phyloP scores from a whole-genome alignment of 768 basidiomycete genomes.

The Leccinum fibrillosum region DNA sequence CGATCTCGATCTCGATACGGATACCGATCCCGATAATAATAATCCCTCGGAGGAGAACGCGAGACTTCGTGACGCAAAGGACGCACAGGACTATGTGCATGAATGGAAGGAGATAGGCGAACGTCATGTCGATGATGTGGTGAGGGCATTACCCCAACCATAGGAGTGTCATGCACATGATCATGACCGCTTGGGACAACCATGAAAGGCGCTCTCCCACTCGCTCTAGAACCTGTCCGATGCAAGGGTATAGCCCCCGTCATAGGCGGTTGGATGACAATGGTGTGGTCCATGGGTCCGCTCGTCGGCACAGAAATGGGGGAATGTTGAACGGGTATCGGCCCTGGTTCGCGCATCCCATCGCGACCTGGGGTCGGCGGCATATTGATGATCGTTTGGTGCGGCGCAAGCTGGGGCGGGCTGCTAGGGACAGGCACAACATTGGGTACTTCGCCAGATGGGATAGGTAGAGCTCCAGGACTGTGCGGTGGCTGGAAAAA shows the following conservation, averaged over 20 bases:
- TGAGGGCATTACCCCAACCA: constrained; percentile 14
- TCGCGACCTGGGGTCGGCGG: neutral
- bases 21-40: constrained; percentile 2
- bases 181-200: constrained; percentile 15
- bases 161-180: constrained; percentile 18
- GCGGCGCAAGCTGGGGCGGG: constrained; percentile 6
- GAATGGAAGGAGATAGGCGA: constrained; percentile 25
- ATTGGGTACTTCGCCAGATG: constrained; percentile 7
- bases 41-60: constrained; percentile 6
- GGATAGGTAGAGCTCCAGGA: constrained; percentile 16
- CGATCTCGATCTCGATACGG: neutral
- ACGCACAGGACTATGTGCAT: constrained; percentile 12
- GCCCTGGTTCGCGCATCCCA: neutral
- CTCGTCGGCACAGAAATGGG: constrained; percentile 1
- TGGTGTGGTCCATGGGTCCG: neutral
- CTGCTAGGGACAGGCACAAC: constrained; percentile 15
- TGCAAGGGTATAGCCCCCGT: constrained; percentile 7
- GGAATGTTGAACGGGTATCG: constrained; percentile 2
- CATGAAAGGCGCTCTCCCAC: constrained; percentile 13
- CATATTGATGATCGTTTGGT: neutral
- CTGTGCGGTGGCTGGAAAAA: constrained; percentile 13
- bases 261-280: constrained; percentile 21
- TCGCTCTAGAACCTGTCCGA: constrained; percentile 18
- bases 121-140: constrained; percentile 6
- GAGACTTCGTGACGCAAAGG: neutral